Evolutionary conservation across 2,329 filamentous ascomycete genomes (phyloP), one percentile per base, ranked within the genome.

Genomic region (Fusarium anthophilum): DNA sequence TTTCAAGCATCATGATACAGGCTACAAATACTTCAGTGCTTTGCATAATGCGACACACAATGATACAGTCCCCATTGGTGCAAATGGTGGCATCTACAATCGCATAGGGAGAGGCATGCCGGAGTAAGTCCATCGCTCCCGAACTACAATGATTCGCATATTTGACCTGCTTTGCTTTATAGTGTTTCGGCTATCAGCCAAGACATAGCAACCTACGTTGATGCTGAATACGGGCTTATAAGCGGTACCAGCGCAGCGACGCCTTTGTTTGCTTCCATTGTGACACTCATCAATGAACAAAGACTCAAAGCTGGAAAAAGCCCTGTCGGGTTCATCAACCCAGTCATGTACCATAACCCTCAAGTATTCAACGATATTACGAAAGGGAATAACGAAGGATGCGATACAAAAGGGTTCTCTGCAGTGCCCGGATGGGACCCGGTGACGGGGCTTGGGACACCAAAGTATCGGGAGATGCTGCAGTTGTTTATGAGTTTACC

Each of bases 141-240:
- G 4, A 5, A 2, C 0, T 5, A 24, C 8, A n/a, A 41, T 15
- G 13, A n/a, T 15, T 41, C 2, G 39, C 39, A 41, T n/a, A n/a
- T 10, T 41, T 0, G n/a, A 41, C 14, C 10, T 17, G 4, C 2
- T 24, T 44, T n/a, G 0, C n/a, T n/a, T n/a, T 10, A 41, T n/a
- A 44, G 41, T 44, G n/a, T 44, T 24, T 44, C 41, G 1, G n/a
- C 41, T 8, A 44, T 44, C 15, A 44, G 41, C 12, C 41, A 44
- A 44, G n/a, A 44, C 15, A 24, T 24, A 44, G 15, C 41, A 24
- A 44, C n/a, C 41, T 44, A 24, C 41, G 1, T 24, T 17, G 41
- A 1, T 44, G 41, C 0, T 0, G 41, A 44, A 4, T 44, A 44
- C n/a, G 41, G 41, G 4, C 41, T 44, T 4, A 44, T 24, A 15